Evolutionary conservation across 2,329 filamentous ascomycete genomes (phyloP), one percentile per base, ranked within the genome.

Genomic region (Ceratocystis ficicola): DNA sequence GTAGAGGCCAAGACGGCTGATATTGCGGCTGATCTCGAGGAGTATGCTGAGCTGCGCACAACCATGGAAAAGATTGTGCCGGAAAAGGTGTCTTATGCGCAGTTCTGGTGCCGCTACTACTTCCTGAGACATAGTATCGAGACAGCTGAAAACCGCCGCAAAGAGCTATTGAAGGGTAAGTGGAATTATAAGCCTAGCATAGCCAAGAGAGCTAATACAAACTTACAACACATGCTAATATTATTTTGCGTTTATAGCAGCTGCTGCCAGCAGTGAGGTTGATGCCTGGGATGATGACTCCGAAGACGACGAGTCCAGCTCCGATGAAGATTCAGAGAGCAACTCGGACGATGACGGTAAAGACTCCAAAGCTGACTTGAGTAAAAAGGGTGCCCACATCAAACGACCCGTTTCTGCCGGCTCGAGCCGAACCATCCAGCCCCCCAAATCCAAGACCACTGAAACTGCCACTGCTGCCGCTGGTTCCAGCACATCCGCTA

Each of bases 31-130:
- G 91, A 99, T 75, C 75, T 99, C 70, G 86, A 92, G 70, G 90
- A 88, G 73, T 95, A 96, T 72, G 84, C 86, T 8, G 93, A 97
- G 75, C 78, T 99, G 71, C 81, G 92, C 70, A 77, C 81, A 30
- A 91, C 91, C 0, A 97, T 99, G 93, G 94, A 96, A 81, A 91
- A 88, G 77, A 78, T 96, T 65, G 94, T 99, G n/a, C 94, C 94
- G 1, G 91, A 92, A 75, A 83, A 85, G 70, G 89, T 96, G n/a
- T 83, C 92, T 44, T 99, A 99, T 72, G 82, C 80, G 64, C 83
- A 88, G 64, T 99, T 99, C 74, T 99, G 94, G 93, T 88, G 83
- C 73, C 83, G 94, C 66, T 99, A 99, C 76, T 97, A 97, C 75
- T 99, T 96, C 78, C 77, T 97, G 69, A 83, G 93, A 72, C 88